Evolutionary conservation across 2,329 filamentous ascomycete species (phyloP).

Genomic region (Ilyonectria destructans): DNA sequence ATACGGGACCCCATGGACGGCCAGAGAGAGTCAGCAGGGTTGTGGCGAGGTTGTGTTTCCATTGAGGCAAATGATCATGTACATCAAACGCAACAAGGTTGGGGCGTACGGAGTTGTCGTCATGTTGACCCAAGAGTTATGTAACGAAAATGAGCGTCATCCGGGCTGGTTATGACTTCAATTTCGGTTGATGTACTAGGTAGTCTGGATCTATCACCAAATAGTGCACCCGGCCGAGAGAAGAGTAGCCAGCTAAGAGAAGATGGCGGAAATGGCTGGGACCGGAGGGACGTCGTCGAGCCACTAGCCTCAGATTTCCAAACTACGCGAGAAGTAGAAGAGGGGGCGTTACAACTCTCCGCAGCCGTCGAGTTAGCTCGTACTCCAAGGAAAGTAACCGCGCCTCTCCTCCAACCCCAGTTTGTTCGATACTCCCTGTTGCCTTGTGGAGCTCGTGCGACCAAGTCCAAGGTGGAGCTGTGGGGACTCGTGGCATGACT

Average conservation of each 20-base stretch:
- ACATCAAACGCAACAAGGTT: not conserved
- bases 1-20: not conserved
- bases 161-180: slow-evolving; percentile 3
- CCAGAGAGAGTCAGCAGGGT: not conserved
- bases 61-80: slow-evolving; percentile 1
- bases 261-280: not conserved
- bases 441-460: slow-evolving; percentile 29
- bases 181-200: slow-evolving; percentile 17
- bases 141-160: slow-evolving; percentile 16
- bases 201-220: not conserved
- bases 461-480: slow-evolving; percentile 27
- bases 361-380: slow-evolving; percentile 4
- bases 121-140: slow-evolving; percentile 17
- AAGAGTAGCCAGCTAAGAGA: not conserved
- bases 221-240: not conserved
- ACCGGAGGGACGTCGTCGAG: not conserved
- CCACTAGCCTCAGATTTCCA: not conserved
- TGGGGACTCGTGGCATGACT: slow-evolving; percentile 27
- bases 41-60: slow-evolving; percentile 9
- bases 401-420: slow-evolving; percentile 23
- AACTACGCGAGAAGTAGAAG: not conserved
- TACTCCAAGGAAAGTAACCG: slow-evolving; percentile 8
- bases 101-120: not conserved
- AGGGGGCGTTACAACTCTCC: not conserved
- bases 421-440: slow-evolving; percentile 26